Base-by-base conservation (phyloP, 2,329 filamentous ascomycete species). In the Dactylellina haptotyla region DNA sequence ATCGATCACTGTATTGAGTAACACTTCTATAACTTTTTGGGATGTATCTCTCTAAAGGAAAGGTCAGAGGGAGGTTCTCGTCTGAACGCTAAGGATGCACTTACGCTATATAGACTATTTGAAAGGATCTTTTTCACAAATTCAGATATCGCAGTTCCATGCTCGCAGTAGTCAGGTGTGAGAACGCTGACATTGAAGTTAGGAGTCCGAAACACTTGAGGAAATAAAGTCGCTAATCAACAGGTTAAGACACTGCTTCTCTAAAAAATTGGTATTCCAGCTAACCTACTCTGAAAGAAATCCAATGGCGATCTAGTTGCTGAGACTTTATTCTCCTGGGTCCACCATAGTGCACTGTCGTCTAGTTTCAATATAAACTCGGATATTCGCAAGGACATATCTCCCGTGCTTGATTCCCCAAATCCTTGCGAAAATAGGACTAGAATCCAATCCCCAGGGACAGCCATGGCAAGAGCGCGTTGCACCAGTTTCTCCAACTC, bases 401-500 rank as follows among this genome's bases (percentile, higher is more conserved):
- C 69, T 10, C 69, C 56, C 18, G 61, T 72, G 26, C 75, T 77
- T n/a, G 75, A 75, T 32, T 70, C 73, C 20, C 58, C 56, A 25
- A 78, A 71, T 4, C 75, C 77, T 9, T 77, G 75, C 6, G 73
- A 57, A 28, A 77, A 72, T 16, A 78, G 48, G 23, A 76, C 73
- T 2, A 77, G 51, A n/a, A 78, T 63, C 77, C 77, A 78, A n/a
- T 67, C 76, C 18, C 66, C 65, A 30, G 72, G 70, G 34, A 78
- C 30, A 12, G 46, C 34, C 14, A 73, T 18, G 3, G 23, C 6
- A 9, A 20, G 18, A 3, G 69, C 69, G 8, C 43, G 43, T 16
- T 20, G 39, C 26, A 73, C 56, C 8, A 73, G 16, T n/a, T 59
- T 75, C 37, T 65, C 66, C 14, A 78, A 62, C 50, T 78, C 76